Evolutionary conservation across 2,329 filamentous ascomycete species (phyloP).

Genomic region (Aspergillus brunneoviolaceus): DNA sequence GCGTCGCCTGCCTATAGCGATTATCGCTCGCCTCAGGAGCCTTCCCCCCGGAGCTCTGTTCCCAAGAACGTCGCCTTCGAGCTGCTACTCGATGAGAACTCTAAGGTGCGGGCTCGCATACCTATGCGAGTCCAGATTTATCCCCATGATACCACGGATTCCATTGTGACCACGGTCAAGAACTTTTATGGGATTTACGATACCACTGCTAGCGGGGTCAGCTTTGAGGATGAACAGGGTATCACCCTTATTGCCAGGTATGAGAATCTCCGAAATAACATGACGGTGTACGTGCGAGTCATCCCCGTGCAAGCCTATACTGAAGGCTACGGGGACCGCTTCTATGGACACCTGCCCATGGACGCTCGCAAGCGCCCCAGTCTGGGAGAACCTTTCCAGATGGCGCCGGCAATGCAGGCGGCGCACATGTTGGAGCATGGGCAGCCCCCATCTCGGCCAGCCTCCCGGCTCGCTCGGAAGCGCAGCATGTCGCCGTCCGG

Average conservation of each 20-base stretch:
- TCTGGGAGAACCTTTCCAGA: conserved; percentile 63
- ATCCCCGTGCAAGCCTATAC: conserved; percentile 60
- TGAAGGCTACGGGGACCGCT: conserved; percentile 45
- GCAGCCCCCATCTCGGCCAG: conserved; percentile 65
- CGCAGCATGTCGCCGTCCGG: conserved; percentile 76
- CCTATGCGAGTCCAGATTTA: conserved; percentile 79
- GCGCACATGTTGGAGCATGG: conserved; percentile 55
- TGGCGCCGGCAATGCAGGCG: conserved; percentile 57
- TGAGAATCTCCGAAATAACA: conserved; percentile 90
- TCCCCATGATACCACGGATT: conserved; percentile 93
- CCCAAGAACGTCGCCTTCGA: conserved; percentile 66
- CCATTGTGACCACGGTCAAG: conserved; percentile 96
- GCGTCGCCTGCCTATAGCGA: conserved; percentile 32
- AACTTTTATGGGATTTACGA: conserved; percentile 98
- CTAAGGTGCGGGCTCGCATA: conserved; percentile 59
- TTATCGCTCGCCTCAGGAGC: conserved; percentile 32
- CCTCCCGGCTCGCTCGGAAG: conserved; percentile 68
- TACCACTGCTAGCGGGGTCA: conserved; percentile 75
- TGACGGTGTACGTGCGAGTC: conserved; percentile 89
- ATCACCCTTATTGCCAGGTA: conserved; percentile 93
- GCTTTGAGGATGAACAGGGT: conserved; percentile 87
- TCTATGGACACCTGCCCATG: conserved; percentile 51
- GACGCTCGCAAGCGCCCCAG: conserved; percentile 57
- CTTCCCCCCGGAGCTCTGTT: conserved; percentile 39
- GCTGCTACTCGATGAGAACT: conserved; percentile 58